Percentiles rank a stretch among this genome's conserved stretches.
Conservation (phyloP, 2,329 filamentous ascomycete species). For the Chaetothyriales sp. region DNA sequence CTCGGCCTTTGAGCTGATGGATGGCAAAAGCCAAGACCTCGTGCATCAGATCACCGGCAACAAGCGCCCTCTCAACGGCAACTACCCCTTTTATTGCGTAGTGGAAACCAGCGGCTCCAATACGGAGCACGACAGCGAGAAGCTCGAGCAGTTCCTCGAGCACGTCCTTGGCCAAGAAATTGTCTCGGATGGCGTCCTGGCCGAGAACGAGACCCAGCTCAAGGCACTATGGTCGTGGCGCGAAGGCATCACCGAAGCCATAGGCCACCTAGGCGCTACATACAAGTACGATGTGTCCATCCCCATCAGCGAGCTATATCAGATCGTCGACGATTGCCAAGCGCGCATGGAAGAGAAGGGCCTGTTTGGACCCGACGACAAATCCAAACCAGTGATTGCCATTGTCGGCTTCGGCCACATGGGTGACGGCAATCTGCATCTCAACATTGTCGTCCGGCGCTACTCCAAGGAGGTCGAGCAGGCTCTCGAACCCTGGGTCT, state of each 20-base stretch:
- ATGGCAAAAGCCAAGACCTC: constrained; percentile 64
- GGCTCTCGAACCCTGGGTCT: constrained; percentile 83
- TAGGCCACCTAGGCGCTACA: constrained; percentile 82
- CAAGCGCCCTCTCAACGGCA: constrained; percentile 65
- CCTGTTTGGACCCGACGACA: constrained; percentile 56
- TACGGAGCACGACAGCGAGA: constrained; percentile 80
- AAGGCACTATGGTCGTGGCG: constrained; percentile 79
- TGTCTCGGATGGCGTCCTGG: constrained; percentile 77
- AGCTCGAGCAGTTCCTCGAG: constrained; percentile 81
- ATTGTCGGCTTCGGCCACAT: constrained; percentile 98
- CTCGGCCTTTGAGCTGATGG: constrained; percentile 97
- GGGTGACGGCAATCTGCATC: constrained; percentile 89
- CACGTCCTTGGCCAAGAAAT: constrained; percentile 80
- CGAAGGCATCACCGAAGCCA: constrained; percentile 79
- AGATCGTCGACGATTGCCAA: constrained; percentile 72
- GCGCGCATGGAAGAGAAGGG: constrained; percentile 59
- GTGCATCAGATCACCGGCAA: constrained; percentile 62
- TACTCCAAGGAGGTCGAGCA: constrained; percentile 84
- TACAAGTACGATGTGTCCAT: constrained; percentile 99
- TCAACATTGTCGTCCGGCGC: constrained; percentile 71
- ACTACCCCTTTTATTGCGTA: constrained; percentile 89
- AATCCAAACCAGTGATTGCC: constrained; percentile 64
- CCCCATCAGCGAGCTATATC: constrained; percentile 73
- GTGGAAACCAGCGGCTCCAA: constrained; percentile 95
- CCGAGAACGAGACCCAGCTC: constrained; percentile 84